A percentile compares a stretch with the other conserved stretches of the same genome.
phyloP scores from a whole-genome alignment of 371 early-diverging fungal species.

The Nosema muscidifuracis region DNA sequence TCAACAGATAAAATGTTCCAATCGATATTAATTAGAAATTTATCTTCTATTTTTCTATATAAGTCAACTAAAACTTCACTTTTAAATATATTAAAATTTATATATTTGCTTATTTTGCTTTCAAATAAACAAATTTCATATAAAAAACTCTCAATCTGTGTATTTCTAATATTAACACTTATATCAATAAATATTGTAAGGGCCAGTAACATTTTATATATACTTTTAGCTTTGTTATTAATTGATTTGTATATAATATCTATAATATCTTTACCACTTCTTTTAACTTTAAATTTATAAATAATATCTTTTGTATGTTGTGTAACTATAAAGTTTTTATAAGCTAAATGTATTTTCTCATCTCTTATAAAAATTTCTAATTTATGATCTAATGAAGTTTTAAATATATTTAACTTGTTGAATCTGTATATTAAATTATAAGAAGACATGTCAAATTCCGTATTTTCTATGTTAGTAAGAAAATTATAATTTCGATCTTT shows the following conservation, averaged over 20 bases:
- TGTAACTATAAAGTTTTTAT: background rate
- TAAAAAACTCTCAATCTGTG: background rate
- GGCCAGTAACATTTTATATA: background rate
- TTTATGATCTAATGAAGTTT: background rate
- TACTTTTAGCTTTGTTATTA: background rate
- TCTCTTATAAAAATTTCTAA: background rate
- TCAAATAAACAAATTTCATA: background rate
- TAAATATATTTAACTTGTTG: background rate
- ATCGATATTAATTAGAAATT: no score
- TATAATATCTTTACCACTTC: background rate
- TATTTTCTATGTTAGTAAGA: no score
- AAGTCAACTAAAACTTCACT: background rate
- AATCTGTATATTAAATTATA: background rate
- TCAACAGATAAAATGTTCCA: background rate
- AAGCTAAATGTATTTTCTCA: background rate
- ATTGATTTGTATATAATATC: background rate
- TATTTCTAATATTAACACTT: background rate
- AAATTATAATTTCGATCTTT: no score
- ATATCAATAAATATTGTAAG: background rate
- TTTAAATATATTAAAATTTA: background rate
- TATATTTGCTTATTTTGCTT: background rate
- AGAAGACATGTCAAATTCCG: no score
- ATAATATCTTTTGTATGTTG: background rate
- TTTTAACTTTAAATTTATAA: background rate
- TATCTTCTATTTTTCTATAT: conserved; percentile 24